Conservation (phyloP, 2,329 filamentous ascomycete genomes). For the Colletotrichum spinosum region DNA sequence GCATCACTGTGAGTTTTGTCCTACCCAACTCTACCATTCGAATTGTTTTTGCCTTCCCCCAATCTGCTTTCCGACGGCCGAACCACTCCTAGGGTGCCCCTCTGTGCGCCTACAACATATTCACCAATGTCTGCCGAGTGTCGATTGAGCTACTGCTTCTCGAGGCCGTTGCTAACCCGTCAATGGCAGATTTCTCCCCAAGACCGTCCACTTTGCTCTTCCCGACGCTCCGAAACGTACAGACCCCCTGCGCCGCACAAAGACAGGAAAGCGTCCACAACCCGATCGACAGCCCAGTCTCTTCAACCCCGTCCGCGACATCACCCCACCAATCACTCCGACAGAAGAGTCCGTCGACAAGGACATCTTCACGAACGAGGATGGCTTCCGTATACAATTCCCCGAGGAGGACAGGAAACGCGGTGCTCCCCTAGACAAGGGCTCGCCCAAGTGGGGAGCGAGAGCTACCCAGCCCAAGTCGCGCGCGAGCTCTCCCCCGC, state of each 20-base stretch:
- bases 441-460: slow-evolving; percentile 81
- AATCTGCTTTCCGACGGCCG: not conserved
- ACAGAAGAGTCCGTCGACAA: slow-evolving; percentile 57
- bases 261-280: slow-evolving; percentile 33
- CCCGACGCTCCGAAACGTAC: slow-evolving; percentile 62
- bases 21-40: slow-evolving; percentile 18
- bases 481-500: slow-evolving; percentile 78
- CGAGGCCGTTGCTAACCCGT: slow-evolving; percentile 14
- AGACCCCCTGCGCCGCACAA: slow-evolving; percentile 42
- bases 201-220: slow-evolving; percentile 89
- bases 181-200: slow-evolving; percentile 81
- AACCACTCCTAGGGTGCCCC: slow-evolving; percentile 7
- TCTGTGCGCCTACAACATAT: not conserved
- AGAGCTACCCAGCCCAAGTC: slow-evolving; percentile 83
- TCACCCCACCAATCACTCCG: slow-evolving; percentile 68
- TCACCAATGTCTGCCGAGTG: not conserved
- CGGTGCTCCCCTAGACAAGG: slow-evolving; percentile 76
- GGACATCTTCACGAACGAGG: slow-evolving; percentile 68
- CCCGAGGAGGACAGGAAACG: slow-evolving; percentile 60
- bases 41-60: slow-evolving; percentile 19
- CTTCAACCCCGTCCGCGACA: slow-evolving; percentile 60
- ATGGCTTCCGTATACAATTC: slow-evolving; percentile 68
- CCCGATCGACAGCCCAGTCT: slow-evolving; percentile 62
- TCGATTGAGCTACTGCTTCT: not conserved
- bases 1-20: slow-evolving; percentile 57